A percentile compares a stretch with the other conserved stretches of the same genome.
These are phyloP conservation scores for Cercospora sp. DNA, from an alignment of 2,329 filamentous ascomycete species.

Conservation along the genomic window DNA sequence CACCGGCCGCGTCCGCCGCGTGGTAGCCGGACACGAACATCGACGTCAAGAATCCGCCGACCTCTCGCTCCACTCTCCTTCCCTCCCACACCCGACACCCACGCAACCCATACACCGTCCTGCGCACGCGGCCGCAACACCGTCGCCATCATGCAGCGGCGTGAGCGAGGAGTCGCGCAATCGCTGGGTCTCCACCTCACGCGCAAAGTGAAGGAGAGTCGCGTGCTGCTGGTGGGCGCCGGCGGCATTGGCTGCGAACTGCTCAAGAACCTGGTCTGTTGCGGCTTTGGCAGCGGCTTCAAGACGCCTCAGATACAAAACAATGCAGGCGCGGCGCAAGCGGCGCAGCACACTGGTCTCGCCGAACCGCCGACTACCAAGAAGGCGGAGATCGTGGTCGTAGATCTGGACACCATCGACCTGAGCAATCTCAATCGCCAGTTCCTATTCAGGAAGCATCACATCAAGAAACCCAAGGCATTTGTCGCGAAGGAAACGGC, in stretches of 20 bases:
- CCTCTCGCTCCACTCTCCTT: not conserved
- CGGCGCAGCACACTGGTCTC: not conserved
- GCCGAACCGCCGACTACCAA: constrained; percentile 7
- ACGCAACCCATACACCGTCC: not conserved
- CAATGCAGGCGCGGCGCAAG: constrained; percentile 11
- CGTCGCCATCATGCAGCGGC: constrained; percentile 43
- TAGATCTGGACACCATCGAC: constrained; percentile 98
- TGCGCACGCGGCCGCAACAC: not conserved
- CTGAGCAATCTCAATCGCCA: constrained; percentile 96
- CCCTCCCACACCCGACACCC: not conserved
- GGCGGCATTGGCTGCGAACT: constrained; percentile 97
- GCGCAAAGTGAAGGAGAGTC: constrained; percentile 37
- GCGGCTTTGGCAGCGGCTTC: constrained; percentile 67
- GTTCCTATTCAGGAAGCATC: constrained; percentile 93
- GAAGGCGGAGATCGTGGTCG: constrained; percentile 73
- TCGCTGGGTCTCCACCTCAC: constrained; percentile 68
- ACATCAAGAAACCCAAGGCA: constrained; percentile 97
- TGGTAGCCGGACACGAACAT: not conserved
- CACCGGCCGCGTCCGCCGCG: not conserved
- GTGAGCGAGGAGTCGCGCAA: constrained; percentile 55
- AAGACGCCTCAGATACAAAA: not conserved
- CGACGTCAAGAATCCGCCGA: not conserved
- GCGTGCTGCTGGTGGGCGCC: constrained; percentile 85
- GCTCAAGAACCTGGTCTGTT: constrained; percentile 91
- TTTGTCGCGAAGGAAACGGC: constrained; percentile 92